phyloP scores from a whole-genome alignment of 2,329 filamentous ascomycete genomes.

The Colletotrichum somersetense region DNA sequence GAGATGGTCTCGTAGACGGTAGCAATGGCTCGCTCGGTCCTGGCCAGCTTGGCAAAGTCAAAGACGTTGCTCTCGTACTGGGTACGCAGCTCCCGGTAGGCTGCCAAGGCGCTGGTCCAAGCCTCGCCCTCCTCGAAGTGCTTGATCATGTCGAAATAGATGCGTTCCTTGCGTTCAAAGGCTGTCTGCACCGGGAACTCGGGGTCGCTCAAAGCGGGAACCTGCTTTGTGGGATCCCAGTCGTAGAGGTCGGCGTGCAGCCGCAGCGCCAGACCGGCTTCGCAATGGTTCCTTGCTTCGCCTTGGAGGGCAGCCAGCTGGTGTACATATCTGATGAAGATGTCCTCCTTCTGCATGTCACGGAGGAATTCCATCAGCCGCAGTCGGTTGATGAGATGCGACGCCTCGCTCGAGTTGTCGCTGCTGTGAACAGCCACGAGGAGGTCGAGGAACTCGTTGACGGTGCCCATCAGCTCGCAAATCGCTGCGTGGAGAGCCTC shows the following conservation, averaged over 20 bases:
- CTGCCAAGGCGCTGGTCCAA: conserved; percentile 88
- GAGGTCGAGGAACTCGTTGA: conserved; percentile 92
- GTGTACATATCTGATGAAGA: conserved; percentile 96
- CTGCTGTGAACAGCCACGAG: conserved; percentile 89
- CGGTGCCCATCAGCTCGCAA: conserved; percentile 82
- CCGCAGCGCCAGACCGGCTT: conserved; percentile 89
- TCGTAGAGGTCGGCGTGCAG: conserved; percentile 94
- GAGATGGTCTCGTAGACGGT: conserved; percentile 90
- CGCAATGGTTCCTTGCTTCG: conserved; percentile 81
- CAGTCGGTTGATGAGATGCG: conserved; percentile 87
- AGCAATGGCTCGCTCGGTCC: conserved; percentile 90
- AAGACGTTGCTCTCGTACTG: conserved; percentile 93
- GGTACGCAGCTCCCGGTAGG: conserved; percentile 90
- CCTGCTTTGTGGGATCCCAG: conserved; percentile 81
- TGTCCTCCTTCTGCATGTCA: conserved; percentile 97
- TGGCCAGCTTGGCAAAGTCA: conserved; percentile 91
- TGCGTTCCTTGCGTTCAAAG: conserved; percentile 91
- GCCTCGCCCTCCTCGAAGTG: conserved; percentile 94
- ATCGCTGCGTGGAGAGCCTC: conserved; percentile 83
- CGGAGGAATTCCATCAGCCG: conserved; percentile 95
- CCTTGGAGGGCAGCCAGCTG: conserved; percentile 85
- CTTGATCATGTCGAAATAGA: conserved; percentile 96
- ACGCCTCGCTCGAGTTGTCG: conserved; percentile 79
- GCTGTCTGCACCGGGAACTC: conserved; percentile 84
- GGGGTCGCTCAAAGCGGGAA: conserved; percentile 78